These are phyloP conservation scores for Rasamsonia emersonii DNA, from an alignment of 2,329 filamentous ascomycete species.

Conservation along the genomic window DNA sequence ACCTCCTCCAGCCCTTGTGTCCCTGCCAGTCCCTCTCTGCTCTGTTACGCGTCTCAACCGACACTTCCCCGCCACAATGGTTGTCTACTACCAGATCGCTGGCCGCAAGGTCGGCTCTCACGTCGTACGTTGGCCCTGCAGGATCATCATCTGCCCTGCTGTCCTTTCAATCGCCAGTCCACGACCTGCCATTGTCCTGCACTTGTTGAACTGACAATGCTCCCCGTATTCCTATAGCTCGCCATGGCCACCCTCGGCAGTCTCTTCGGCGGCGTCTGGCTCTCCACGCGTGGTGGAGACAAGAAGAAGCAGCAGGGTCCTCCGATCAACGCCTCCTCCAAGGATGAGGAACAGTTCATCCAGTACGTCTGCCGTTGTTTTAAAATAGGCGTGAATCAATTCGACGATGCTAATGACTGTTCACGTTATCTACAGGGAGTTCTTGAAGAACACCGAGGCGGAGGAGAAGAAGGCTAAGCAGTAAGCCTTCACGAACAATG, in stretches of 20 bases:
- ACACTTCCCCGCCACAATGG: slow-evolving; percentile 33
- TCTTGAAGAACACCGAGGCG: slow-evolving; percentile 42
- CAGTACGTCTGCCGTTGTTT: slow-evolving; percentile 42
- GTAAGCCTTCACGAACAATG: slow-evolving; percentile 13
- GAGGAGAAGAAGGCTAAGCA: slow-evolving; percentile 39
- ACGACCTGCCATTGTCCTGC: slow-evolving; percentile 1
- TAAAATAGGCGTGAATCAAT: not conserved
- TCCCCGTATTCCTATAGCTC: slow-evolving; percentile 38
- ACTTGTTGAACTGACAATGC: slow-evolving; percentile 10
- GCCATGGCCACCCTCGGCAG: slow-evolving; percentile 49
- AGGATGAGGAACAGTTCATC: slow-evolving; percentile 61
- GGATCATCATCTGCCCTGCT: slow-evolving; percentile 6
- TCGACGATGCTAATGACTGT: not conserved
- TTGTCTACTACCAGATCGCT: slow-evolving; percentile 43
- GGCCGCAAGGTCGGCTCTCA: slow-evolving; percentile 46
- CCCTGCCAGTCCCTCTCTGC: slow-evolving; percentile 1
- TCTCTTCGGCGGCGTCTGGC: slow-evolving; percentile 39
- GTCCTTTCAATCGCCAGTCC: not conserved
- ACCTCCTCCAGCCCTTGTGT: not conserved
- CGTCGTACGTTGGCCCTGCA: slow-evolving; percentile 32
- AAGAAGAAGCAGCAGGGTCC: slow-evolving; percentile 42
- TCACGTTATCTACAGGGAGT: slow-evolving; percentile 35
- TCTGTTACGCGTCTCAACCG: slow-evolving; percentile 9
- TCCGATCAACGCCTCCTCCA: slow-evolving; percentile 56
- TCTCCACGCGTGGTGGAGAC: slow-evolving; percentile 37